Conservation (phyloP, 2,329 filamentous ascomycete species). For the Talaromyces islandicus region DNA sequence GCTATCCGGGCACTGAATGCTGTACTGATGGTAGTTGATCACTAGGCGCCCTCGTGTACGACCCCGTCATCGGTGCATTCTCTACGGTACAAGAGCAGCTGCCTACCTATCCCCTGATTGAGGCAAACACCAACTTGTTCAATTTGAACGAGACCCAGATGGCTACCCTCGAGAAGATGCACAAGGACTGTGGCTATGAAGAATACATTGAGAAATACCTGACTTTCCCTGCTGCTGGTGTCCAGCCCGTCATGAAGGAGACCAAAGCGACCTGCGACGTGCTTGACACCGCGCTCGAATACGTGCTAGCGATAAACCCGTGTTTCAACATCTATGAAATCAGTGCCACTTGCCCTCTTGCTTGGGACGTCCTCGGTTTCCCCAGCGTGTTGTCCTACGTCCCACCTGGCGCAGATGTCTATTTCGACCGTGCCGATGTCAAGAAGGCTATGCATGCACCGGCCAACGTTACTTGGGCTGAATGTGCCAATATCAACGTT, state of each 20-base stretch:
- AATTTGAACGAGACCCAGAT: constrained; percentile 41
- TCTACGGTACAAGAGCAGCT: constrained; percentile 28
- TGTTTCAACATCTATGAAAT: constrained; percentile 77
- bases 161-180: constrained; percentile 32
- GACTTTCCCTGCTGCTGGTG: constrained; percentile 40
- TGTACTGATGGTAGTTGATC: not conserved
- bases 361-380: constrained; percentile 65
- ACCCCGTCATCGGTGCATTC: constrained; percentile 52
- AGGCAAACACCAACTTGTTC: constrained; percentile 38
- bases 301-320: constrained; percentile 57
- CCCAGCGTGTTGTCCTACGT: constrained; percentile 50
- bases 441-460: constrained; percentile 61
- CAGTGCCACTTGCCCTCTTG: constrained; percentile 62
- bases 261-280: constrained; percentile 52
- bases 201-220: constrained; percentile 47
- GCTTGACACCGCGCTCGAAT: constrained; percentile 51
- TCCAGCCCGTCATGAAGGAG: constrained; percentile 46
- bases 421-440: constrained; percentile 67
- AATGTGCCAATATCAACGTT: constrained; percentile 35
- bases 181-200: constrained; percentile 43
- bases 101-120: constrained; percentile 37
- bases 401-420: constrained; percentile 56
- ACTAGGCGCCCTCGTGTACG: constrained; percentile 59
- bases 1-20: not conserved
- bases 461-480: constrained; percentile 20